Evolutionary conservation across 2,329 filamentous ascomycete genomes (phyloP).

Genomic region (Fusarium verrucosum): DNA sequence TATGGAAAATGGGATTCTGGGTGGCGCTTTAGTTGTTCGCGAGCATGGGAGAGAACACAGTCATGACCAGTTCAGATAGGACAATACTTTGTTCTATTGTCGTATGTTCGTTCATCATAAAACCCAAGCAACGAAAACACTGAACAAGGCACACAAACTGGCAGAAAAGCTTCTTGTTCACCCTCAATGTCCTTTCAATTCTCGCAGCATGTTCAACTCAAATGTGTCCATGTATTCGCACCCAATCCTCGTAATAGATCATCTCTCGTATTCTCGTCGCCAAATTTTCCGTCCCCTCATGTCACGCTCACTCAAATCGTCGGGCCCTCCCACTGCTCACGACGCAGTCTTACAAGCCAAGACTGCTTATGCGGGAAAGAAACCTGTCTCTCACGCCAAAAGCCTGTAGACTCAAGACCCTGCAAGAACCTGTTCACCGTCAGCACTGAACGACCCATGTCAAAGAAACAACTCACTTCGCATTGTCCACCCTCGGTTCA

Average conservation of each 20-base stretch:
- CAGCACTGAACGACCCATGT: not conserved
- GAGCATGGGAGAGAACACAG: rapidly evolving
- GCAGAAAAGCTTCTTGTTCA: not conserved
- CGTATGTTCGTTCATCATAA: not conserved
- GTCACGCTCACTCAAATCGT: slow-evolving; percentile 53
- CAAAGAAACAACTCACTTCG: slow-evolving; percentile 68
- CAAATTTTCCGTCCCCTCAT: not conserved
- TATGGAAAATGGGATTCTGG: not conserved
- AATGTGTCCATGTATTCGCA: not conserved
- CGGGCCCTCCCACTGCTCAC: slow-evolving; percentile 83
- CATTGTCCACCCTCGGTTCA: slow-evolving; percentile 92
- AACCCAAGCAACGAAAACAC: too few species aligned
- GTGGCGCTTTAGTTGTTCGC: not conserved
- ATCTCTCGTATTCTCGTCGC: slow-evolving; percentile 28
- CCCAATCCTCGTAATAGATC: slow-evolving; percentile 12
- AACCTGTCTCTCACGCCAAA: slow-evolving; percentile 86
- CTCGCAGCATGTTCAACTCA: not conserved
- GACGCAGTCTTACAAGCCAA: slow-evolving; percentile 80
- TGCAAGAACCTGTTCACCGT: slow-evolving; percentile 48
- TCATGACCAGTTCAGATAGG: not conserved
- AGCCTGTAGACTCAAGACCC: slow-evolving; percentile 80
- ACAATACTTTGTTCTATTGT: not conserved
- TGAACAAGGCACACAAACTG: not conserved
- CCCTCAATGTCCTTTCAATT: not conserved
- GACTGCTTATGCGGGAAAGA: slow-evolving; percentile 92